Percentiles rank a stretch among this genome's conserved stretches.
Evolutionary conservation across 2,329 filamentous ascomycete species (phyloP).

Genomic region (Colletotrichum spaethianum): DNA sequence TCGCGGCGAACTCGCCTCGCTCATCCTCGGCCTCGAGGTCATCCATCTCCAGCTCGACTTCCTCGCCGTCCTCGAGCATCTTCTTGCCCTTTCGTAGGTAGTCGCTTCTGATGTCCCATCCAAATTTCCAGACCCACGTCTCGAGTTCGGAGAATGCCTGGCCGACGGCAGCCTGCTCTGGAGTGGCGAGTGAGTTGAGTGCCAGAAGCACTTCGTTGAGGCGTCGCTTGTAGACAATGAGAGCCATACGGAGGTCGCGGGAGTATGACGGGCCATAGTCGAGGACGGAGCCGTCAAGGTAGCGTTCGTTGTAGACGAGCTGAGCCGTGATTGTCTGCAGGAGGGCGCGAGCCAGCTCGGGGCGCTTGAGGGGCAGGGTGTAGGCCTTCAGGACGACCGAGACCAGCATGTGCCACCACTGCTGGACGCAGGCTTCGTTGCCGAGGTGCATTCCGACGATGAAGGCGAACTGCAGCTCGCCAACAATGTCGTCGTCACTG

Average conservation of each 20-base stretch:
- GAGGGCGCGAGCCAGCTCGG: slow-evolving; percentile 61
- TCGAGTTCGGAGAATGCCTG: slow-evolving; percentile 66
- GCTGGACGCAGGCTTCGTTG: slow-evolving; percentile 72
- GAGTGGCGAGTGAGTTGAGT: slow-evolving; percentile 51
- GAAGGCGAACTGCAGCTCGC: slow-evolving; percentile 74
- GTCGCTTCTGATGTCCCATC: slow-evolving; percentile 69
- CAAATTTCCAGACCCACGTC: slow-evolving; percentile 61
- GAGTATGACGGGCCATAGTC: slow-evolving; percentile 52
- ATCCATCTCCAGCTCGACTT: slow-evolving; percentile 61
- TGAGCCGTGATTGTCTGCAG: slow-evolving; percentile 68
- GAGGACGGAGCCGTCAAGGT: slow-evolving; percentile 62
- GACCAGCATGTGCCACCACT: slow-evolving; percentile 72
- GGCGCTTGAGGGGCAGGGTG: slow-evolving; percentile 58
- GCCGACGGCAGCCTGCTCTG: slow-evolving; percentile 60
- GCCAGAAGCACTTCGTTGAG: slow-evolving; percentile 63
- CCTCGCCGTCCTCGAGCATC: slow-evolving; percentile 68
- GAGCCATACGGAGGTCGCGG: slow-evolving; percentile 59
- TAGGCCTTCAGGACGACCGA: slow-evolving; percentile 67
- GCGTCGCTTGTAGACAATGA: slow-evolving; percentile 69
- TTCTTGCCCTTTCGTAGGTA: slow-evolving; percentile 64
- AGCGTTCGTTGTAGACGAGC: slow-evolving; percentile 65
- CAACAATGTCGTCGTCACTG: slow-evolving; percentile 62
- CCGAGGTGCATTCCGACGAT: slow-evolving; percentile 70
- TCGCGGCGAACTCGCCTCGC: slow-evolving; percentile 66
- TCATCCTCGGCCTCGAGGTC: slow-evolving; percentile 70